A percentile compares a stretch with the other conserved stretches of the same genome.
phyloP scores from a whole-genome alignment of 2,329 filamentous ascomycete species.

The Fusarium sp. region DNA sequence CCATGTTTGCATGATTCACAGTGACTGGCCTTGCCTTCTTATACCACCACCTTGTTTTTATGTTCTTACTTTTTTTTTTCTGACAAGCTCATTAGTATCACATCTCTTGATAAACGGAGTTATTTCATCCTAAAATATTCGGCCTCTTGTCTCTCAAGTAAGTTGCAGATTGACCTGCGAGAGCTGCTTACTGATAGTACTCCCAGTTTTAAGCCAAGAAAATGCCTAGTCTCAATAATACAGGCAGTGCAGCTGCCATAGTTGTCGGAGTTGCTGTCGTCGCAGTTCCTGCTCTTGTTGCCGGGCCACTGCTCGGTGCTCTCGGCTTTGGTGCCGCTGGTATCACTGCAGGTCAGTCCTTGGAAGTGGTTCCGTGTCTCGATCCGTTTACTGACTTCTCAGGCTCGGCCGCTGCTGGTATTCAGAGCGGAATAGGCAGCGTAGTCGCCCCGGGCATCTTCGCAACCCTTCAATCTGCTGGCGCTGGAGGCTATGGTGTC shows the following conservation, averaged over 20 bases:
- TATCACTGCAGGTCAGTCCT: constrained; percentile 1
- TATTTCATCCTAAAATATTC: neutral
- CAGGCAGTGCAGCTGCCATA: neutral
- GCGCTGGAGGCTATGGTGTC: constrained; percentile 47
- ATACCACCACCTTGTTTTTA: neutral
- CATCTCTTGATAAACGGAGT: neutral
- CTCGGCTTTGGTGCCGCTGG: neutral
- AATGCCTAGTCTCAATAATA: neutral
- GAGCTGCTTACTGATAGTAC: neutral
- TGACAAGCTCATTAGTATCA: neutral
- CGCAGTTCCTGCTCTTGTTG: neutral
- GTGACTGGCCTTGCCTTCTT: neutral
- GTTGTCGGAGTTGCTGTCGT: neutral
- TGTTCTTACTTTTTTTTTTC: neutral
- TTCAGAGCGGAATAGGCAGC: constrained; percentile 50
- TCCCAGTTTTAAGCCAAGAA: neutral
- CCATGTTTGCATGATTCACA: neutral
- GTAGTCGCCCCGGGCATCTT: constrained; percentile 46
- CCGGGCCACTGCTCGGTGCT: neutral
- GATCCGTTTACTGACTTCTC: neutral
- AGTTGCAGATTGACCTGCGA: neutral
- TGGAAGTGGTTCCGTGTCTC: neutral
- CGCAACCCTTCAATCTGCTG: constrained; percentile 53
- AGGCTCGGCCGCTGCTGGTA: constrained; percentile 47
- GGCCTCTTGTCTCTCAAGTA: neutral